Conservation (phyloP, 768 basidiomycete species). For the Naganishia friedmannii region DNA sequence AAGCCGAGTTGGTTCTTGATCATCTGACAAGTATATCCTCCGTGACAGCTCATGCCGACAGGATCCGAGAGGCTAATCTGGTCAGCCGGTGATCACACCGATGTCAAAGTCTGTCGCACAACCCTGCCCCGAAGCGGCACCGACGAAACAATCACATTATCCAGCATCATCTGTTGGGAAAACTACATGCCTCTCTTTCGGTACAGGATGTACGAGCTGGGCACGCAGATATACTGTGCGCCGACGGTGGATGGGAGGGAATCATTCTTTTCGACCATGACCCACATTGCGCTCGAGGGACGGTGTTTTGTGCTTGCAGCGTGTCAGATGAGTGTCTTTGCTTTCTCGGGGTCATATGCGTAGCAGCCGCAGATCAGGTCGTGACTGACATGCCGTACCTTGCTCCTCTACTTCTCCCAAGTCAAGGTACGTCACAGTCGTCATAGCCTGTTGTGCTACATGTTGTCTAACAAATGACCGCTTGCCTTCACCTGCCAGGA, state of each 20-base stretch:
- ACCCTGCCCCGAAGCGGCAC: conserved; percentile 57
- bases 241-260: conserved; percentile 65
- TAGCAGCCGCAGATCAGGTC: background rate
- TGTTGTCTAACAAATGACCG: conserved; percentile 43
- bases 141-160: conserved; percentile 57
- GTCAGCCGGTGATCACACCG: conserved; percentile 61
- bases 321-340: conserved; percentile 25
- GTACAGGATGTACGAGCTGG: conserved; percentile 61
- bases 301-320: conserved; percentile 66
- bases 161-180: conserved; percentile 63
- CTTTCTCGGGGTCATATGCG: background rate
- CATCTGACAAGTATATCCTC: background rate
- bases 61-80: conserved; percentile 63
- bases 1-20: background rate
- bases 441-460: background rate
- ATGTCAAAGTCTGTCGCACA: conserved; percentile 18
- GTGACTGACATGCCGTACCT: background rate
- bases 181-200: conserved; percentile 70
- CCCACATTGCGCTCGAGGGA: conserved; percentile 66
- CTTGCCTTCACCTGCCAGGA: conserved; percentile 60
- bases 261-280: conserved; percentile 62
- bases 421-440: background rate
- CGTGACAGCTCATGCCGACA: conserved; percentile 58
- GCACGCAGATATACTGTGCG: conserved; percentile 64
- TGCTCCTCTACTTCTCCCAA: conserved; percentile 18